phyloP scores from a whole-genome alignment of 2,329 filamentous ascomycete species.

The Canariomyces notabilis region DNA sequence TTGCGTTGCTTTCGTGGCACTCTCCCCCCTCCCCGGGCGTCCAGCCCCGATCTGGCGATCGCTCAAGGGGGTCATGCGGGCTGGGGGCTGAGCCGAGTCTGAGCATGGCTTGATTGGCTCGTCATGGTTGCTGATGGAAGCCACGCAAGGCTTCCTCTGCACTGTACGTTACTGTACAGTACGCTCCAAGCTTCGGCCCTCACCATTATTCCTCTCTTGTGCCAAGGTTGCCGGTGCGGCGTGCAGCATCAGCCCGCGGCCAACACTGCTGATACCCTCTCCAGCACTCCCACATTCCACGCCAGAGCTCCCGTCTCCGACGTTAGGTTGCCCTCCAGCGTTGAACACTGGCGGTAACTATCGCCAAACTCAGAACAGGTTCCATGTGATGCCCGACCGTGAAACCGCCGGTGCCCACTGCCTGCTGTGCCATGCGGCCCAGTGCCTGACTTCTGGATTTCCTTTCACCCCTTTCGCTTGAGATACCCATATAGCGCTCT shows the following conservation, averaged over 20 bases:
- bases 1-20: conserved; percentile 1
- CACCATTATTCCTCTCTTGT: too few species aligned
- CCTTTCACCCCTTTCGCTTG: conserved; percentile 19
- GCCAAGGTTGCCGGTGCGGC: conserved; percentile 20
- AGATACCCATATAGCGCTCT: conserved; percentile 16
- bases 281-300: conserved; percentile 4
- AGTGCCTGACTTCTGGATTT: conserved; percentile 15
- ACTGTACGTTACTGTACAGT: too few species aligned
- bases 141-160: conserved; percentile 14
- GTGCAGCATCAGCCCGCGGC: conserved; percentile 15
- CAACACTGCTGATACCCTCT: conserved; percentile 13
- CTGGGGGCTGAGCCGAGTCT: conserved; percentile 18
- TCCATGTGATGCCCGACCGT: conserved; percentile 15
- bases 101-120: conserved; percentile 15
- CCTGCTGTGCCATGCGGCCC: conserved; percentile 24
- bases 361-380: conserved; percentile 5
- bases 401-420: conserved; percentile 5
- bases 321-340: too few species aligned
- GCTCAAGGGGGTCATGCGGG: conserved; percentile 18
- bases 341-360: too few species aligned
- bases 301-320: neutral
- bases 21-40: neutral
- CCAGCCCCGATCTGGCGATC: conserved; percentile 23
- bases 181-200: conserved; percentile 11
- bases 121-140: conserved; percentile 8